These are phyloP conservation scores for Oryza australiensis DNA, from an alignment of 176 grass and related monocot genomes.

Conservation along the genomic window DNA sequence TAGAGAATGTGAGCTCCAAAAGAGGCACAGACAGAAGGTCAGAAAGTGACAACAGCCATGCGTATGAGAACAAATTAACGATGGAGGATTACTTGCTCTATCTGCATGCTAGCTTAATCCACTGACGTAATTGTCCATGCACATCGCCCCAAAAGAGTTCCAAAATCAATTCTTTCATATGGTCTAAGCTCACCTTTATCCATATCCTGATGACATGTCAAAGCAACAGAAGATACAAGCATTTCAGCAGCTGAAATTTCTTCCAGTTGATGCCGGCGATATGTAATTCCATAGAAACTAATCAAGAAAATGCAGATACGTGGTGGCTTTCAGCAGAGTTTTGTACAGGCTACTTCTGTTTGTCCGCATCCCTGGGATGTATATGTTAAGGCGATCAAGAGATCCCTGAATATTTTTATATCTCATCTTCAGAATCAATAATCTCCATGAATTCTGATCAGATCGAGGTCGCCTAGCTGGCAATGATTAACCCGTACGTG, in stretches of 20 bases:
- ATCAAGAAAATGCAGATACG: neutral
- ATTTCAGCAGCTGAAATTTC: neutral
- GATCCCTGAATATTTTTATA: neutral
- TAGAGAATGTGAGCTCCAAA: neutral
- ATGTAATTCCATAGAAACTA: no score
- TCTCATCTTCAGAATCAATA: neutral
- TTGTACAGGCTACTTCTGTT: neutral
- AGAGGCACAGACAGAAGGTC: neutral
- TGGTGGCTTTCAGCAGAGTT: neutral
- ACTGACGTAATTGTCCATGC: neutral
- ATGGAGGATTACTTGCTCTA: neutral
- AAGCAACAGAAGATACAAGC: neutral
- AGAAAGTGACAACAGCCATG: neutral
- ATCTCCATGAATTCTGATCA: neutral
- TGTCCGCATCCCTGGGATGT: no score
- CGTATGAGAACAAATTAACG: neutral
- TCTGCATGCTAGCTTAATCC: neutral
- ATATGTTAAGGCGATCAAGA: neutral
- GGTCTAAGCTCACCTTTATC: neutral
- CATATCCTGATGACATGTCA: neutral
- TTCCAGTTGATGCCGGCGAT: neutral
- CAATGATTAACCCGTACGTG: neutral
- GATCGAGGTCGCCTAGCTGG: neutral
- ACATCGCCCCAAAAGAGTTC: neutral
- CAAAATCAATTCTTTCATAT: neutral